Conservation (phyloP, 805 yeast species). For the Tetrapisispora iriomotensis region DNA sequence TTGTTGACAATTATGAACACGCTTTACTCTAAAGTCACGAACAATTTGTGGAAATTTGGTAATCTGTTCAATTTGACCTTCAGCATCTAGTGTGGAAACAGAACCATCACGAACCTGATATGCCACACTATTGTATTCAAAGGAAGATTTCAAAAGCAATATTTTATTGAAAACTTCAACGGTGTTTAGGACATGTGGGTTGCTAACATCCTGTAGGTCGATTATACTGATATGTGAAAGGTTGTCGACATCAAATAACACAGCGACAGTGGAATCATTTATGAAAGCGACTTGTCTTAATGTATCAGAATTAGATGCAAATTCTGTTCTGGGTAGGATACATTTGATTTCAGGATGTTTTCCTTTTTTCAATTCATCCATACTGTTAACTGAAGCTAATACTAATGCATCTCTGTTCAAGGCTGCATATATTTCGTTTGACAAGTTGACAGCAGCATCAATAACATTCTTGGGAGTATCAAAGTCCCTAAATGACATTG, state of each 20-base stretch:
- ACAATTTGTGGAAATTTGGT: slow-evolving; percentile 63
- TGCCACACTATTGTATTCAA: slow-evolving; percentile 43
- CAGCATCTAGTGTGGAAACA: slow-evolving; percentile 35
- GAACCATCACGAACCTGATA: slow-evolving; percentile 58
- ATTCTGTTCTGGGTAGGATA: slow-evolving; percentile 26
- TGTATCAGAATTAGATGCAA: slow-evolving; percentile 35
- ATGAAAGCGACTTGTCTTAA: slow-evolving; percentile 58
- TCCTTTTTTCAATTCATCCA: slow-evolving; percentile 37
- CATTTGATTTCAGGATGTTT: slow-evolving; percentile 36
- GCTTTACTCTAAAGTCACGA: slow-evolving; percentile 43
- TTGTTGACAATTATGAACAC: slow-evolving; percentile 15
- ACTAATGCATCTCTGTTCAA: slow-evolving; percentile 39
- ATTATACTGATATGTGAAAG: slow-evolving; percentile 43
- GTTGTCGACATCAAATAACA: slow-evolving; percentile 46
- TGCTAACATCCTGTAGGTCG: slow-evolving; percentile 35
- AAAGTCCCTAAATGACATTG: slow-evolving; percentile 65
- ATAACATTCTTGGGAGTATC: slow-evolving; percentile 44
- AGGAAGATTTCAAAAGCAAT: slow-evolving; percentile 45
- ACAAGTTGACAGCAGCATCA: slow-evolving; percentile 54
- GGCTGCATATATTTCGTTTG: slow-evolving; percentile 51
- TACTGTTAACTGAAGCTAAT: slow-evolving; percentile 37
- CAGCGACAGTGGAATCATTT: slow-evolving; percentile 42
- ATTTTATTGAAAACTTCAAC: slow-evolving; percentile 41
- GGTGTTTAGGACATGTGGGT: slow-evolving; percentile 34
- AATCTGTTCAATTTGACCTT: slow-evolving; percentile 28